phyloP scores from a whole-genome alignment of 108 stramenopile species.

The Bacterosira constricta region DNA sequence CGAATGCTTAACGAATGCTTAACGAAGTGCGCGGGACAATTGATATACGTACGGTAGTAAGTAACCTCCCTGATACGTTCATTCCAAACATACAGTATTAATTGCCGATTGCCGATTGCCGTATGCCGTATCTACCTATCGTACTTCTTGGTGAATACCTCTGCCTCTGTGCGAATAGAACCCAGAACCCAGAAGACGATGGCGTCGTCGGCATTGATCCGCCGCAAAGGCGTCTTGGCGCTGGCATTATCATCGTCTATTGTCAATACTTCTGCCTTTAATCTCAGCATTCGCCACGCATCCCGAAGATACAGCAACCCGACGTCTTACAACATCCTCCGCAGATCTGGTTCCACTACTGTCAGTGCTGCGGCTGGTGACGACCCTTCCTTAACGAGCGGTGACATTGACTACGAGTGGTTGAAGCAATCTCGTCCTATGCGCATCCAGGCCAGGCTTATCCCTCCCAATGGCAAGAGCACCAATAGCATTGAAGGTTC shows the following conservation, averaged over 20 bases:
- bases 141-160: no score
- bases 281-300: not conserved
- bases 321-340: not conserved
- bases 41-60: no score
- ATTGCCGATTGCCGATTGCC: no score
- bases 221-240: not conserved
- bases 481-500: not conserved
- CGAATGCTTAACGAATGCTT: no score
- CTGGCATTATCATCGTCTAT: not conserved
- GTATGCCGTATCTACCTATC: no score
- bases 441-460: conserved; percentile 16
- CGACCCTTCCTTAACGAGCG: not conserved
- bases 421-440: conserved; percentile 40
- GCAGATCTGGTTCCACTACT: not conserved
- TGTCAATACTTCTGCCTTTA: not conserved
- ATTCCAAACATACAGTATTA: no score
- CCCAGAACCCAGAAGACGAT: no score
- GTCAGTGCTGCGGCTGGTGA: not conserved
- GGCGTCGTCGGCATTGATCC: not conserved
- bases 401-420: conserved; percentile 10
- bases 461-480: not conserved
- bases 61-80: no score
- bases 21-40: no score
- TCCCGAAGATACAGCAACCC: not conserved
- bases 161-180: no score